Conservation (phyloP, 2,329 filamentous ascomycete species). For the Orbilia quercus region DNA sequence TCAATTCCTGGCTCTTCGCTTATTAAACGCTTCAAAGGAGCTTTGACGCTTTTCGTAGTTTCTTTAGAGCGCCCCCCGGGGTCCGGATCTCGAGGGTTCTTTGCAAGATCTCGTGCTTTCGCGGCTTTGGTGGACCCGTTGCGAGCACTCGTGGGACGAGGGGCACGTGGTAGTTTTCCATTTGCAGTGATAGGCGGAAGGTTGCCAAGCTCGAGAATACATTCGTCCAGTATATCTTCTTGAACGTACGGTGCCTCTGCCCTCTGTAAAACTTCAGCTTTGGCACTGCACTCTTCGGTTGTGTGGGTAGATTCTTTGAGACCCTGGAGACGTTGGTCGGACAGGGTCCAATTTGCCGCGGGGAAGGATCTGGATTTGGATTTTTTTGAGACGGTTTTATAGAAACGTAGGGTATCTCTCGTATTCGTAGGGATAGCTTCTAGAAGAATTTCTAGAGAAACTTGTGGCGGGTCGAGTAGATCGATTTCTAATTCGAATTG, state of each 20-base stretch:
- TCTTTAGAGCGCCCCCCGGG: not conserved
- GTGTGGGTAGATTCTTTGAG: not conserved
- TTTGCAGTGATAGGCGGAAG: not conserved
- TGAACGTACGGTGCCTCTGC: conserved; percentile 7
- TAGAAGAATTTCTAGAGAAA: no score
- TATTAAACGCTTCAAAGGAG: not conserved
- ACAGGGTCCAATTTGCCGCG: conserved; percentile 6
- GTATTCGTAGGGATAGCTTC: no score
- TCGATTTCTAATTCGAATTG: not conserved
- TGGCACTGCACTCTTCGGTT: not conserved
- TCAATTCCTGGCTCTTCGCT: not conserved
- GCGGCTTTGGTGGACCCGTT: not conserved
- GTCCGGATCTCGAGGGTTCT: not conserved
- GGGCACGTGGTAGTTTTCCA: not conserved
- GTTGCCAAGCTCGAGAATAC: conserved; percentile 7
- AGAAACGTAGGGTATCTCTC: no score
- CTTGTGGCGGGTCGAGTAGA: not conserved
- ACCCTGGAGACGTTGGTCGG: not conserved
- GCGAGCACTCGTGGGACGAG: not conserved
- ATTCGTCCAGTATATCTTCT: conserved; percentile 16
- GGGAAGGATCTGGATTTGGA: not conserved
- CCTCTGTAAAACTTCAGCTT: not conserved
- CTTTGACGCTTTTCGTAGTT: not conserved
- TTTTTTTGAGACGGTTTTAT: not conserved
- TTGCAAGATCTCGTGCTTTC: not conserved